Base-by-base conservation (phyloP, 73 alveolate genomes). In the Paramecium sexaurelia region DNA sequence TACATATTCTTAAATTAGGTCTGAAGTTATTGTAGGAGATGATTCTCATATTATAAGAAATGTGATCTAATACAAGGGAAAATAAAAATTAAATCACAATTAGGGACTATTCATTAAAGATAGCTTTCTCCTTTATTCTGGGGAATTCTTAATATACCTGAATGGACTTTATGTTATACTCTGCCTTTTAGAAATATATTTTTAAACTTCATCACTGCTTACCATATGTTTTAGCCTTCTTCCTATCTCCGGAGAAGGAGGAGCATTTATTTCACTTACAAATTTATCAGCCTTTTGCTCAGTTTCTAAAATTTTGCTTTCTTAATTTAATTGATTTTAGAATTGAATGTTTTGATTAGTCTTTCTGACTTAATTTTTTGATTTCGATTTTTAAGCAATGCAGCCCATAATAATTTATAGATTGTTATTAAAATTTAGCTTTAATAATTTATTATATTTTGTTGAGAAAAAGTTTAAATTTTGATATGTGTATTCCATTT, bases 171-270 rank as follows among this genome's bases (percentile, higher is more conserved):
- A 61, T 26, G 83, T 61, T 1, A 26, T 32, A 29, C 83, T 61
- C 43, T 26, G 17, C 83, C 26, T 61, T 26, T 61, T 61, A 61
- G 83, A 26, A 26, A 61, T 10, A 61, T 61, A 61, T 11, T 61
- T 61, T 26, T 61, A 15, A 61, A 61, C 45, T 61, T 61, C 83
- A 13, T 61, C 83, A 61, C 83, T 61, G 8, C 83, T 61, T 61
- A 29, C 83, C 83, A 61, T 61, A 32, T 61, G 83, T 61, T 61
- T 61, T 26, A 61, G 6, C 27, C 24, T 61, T 6, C 83, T 61
- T 26, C 83, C 43, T 1, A 61, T 29, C 26, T 26, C 9, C 2
- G 83, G 83, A 29, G 83, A 61, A 13, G 5, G 43, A 29, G 83
- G 83, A 32, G 6, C 26, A 6, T 29, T 11, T 10, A 26, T 61